These are phyloP conservation scores for Austropuccinia psidii DNA, from an alignment of 1,284 basidiomycete species.

Conservation along the genomic window DNA sequence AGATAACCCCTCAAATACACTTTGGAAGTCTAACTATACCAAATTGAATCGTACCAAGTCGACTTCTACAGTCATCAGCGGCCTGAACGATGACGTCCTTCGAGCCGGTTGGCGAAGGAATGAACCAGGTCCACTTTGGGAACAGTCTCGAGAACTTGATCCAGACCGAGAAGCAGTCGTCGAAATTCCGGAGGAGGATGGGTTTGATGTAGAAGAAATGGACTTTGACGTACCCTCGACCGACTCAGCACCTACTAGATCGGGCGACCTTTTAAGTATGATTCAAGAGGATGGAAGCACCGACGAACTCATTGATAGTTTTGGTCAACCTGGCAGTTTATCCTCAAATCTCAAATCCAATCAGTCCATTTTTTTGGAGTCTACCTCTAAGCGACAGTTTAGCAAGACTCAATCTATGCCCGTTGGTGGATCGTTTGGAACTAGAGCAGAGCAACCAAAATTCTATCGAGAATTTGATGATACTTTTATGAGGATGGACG, in stretches of 20 bases:
- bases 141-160: slow-evolving; percentile 25
- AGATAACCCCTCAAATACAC: slow-evolving; percentile 26
- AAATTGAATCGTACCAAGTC: slow-evolving; percentile 27
- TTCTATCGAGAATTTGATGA: slow-evolving; percentile 28
- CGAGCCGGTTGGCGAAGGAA: slow-evolving; percentile 34
- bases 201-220: slow-evolving; percentile 31
- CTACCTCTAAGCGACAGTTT: slow-evolving; percentile 5
- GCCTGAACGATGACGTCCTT: slow-evolving; percentile 30
- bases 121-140: slow-evolving; percentile 30
- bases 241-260: slow-evolving; percentile 3
- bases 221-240: neutral
- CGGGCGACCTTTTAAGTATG: neutral
- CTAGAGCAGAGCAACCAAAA: slow-evolving; percentile 24
- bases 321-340: neutral
- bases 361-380: neutral
- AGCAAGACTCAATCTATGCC: slow-evolving; percentile 33
- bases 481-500: slow-evolving; percentile 36
- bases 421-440: slow-evolving; percentile 33
- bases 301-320: slow-evolving; percentile 5
- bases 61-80: slow-evolving; percentile 28
- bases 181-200: slow-evolving; percentile 17
- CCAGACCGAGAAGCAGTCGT: slow-evolving; percentile 7
- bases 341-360: neutral
- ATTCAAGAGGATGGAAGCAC: slow-evolving; percentile 1
- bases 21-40: slow-evolving; percentile 32